Base-by-base conservation (phyloP, 83 land plant genomes). In the Larix sibirica region DNA sequence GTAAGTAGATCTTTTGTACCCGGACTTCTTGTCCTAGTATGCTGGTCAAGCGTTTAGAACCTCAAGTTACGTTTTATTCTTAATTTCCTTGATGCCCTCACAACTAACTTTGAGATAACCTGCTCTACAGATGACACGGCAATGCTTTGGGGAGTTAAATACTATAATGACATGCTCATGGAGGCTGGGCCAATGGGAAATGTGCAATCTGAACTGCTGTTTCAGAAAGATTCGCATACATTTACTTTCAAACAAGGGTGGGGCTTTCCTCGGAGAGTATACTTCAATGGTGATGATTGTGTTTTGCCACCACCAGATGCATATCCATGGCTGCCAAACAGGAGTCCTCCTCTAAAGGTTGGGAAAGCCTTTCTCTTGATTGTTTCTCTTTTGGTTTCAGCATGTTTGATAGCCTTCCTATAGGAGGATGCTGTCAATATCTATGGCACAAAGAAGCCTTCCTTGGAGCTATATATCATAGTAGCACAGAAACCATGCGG, bases 201-300 rank as follows among this genome's bases (percentile, higher is more conserved):
- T 80, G 97, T 91, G 36, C 98, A 96, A 64, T 95, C 98, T 38
- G 96, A 96, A 83, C 67, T 96, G 6, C 90, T 96, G 9, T 94
- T 96, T 66, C 83, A 61, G 62, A 96, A 96, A 88, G 97, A 93
- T 62, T 10, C 47, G 28, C 26, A 79, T 20, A 86, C 88, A 60
- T 96, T 96, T 80, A 90, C 91, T 38, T 94, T 96, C 38, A 86
- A 90, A 47, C 88, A 93, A 59, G 98, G 98, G 7, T 96, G 97
- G 97, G 97, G 93, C 47, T 94, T 95, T 76, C 98, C 97, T 23
- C 75, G 90, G 42, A 82, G 95, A 54, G 84, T 95, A 58, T 94
- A 94, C 79, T 95, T 95, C 86, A 94, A 95, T 80, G 98, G 98
- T 42, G 98, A 95, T 60, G 94, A 88, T 56, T 95, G 98, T 79